Evolutionary conservation across 1,284 basidiomycete genomes (phyloP), one percentile per base, ranked within the genome.

Genomic region (Apiotrichum akiyoshidainum): DNA sequence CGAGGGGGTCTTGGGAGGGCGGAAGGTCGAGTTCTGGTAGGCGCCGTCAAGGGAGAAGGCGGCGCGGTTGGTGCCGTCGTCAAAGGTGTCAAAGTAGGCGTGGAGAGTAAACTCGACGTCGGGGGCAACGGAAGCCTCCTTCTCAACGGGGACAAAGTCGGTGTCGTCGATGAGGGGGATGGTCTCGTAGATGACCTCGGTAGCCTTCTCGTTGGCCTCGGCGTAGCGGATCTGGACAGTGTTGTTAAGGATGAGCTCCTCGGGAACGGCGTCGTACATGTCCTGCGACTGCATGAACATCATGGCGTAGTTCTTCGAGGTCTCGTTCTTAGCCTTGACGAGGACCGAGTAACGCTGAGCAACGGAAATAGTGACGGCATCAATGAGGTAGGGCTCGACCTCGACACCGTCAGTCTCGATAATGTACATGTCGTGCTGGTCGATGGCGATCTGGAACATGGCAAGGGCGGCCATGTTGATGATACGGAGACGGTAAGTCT

Each of bases 301-400:
- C 62, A 99, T 85, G 46, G 84, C 85, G 85, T 87, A 98, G 81
- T 97, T 96, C 21, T 83, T 78, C 16, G 80, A 80, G 0, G 89
- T 88, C 68, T 92, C 89, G 75, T 93, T 92, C 57, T 88, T 85
- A 12, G 95, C 92, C 21, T 87, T 88, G 51, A 97, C 90, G 49
- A 97, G 85, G 52, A 98, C 80, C 0, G 91, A 93, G 78, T 94
- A 96, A n/a, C 94, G 86, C 76, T 98, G 94, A 0, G 93, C 93
- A 48, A 89, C 90, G 7, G 89, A 83, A 58, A 96, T 63, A 45
- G 85, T 83, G 53, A 97, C 68, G 37, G 87, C 73, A 68, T 90
- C 87, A 58, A 86, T 85, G 0, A 85, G 81, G 55, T 81, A 87
- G 61, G 87, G 86, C 69, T 88, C 81, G 2, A 86, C 81, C 75